These are phyloP conservation scores for Plasmodium gallinaceum DNA, from an alignment of 169 alveolate genomes.

Conservation along the genomic window DNA sequence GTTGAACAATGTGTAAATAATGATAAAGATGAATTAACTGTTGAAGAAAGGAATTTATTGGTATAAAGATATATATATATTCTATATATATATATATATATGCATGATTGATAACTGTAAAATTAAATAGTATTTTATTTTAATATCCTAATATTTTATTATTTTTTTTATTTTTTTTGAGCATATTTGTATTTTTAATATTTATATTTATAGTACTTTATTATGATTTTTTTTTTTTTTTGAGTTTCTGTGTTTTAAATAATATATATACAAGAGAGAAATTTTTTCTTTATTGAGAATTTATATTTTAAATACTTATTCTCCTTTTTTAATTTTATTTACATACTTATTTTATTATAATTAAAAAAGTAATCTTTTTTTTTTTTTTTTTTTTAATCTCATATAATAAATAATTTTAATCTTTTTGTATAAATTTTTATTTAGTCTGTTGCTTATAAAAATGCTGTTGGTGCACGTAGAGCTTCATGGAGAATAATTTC, in stretches of 20 bases:
- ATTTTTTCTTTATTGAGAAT: background rate
- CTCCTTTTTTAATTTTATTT: background rate
- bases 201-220: too few relatives aligned
- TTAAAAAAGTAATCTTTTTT: too few relatives aligned
- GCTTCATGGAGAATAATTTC: constrained; percentile 98
- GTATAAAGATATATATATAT: constrained; percentile 43
- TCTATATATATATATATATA: too few relatives aligned
- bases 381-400: background rate
- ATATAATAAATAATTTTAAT: background rate
- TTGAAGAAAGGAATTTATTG: constrained; percentile 95
- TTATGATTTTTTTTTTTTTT: too few relatives aligned
- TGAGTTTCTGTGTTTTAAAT: too few relatives aligned
- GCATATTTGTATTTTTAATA: too few relatives aligned
- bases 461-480: constrained; percentile 98
- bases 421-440: constrained; percentile 11
- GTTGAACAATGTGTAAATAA: constrained; percentile 85
- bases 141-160: too few relatives aligned
- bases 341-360: too few relatives aligned
- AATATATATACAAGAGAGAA: background rate
- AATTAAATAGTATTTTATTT: too few relatives aligned
- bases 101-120: background rate
- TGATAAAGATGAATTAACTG: constrained; percentile 91
- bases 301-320: background rate
- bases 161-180: too few relatives aligned
- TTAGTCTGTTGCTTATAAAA: constrained; percentile 98